Conservation (phyloP, 352 stramenopile species). For the Phytophthora pisi region DNA sequence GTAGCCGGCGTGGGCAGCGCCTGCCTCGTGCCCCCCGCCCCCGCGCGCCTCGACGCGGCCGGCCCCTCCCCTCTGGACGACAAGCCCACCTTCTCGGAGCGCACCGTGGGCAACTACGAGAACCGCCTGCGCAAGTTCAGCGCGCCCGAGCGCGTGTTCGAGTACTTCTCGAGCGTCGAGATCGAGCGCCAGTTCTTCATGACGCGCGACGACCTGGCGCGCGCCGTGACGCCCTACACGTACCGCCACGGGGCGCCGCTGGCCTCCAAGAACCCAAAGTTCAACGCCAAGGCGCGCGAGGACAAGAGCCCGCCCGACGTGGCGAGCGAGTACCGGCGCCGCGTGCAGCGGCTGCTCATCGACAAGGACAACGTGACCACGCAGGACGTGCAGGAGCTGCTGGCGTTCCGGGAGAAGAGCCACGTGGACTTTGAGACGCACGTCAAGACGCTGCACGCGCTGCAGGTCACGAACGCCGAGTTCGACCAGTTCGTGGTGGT, state of each 20-base stretch:
- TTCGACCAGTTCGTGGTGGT: conserved; percentile 82
- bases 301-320: conserved; percentile 55
- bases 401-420: conserved; percentile 62
- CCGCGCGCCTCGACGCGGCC: not conserved
- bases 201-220: conserved; percentile 80
- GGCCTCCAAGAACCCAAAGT: conserved; percentile 83
- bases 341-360: conserved; percentile 61
- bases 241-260: conserved; percentile 75
- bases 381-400: conserved; percentile 54
- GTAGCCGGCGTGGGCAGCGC: no score
- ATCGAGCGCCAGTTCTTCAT: conserved; percentile 85
- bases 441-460: conserved; percentile 66
- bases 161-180: conserved; percentile 90
- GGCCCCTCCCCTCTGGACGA: not conserved
- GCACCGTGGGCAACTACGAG: conserved; percentile 88
- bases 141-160: conserved; percentile 87
- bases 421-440: conserved; percentile 87
- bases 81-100: conserved; percentile 73
- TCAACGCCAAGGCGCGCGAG: conserved; percentile 66
- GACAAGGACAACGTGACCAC: conserved; percentile 54
- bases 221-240: conserved; percentile 86
- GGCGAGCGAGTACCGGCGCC: conserved; percentile 56
- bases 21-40: no score
- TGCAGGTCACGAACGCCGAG: conserved; percentile 85
- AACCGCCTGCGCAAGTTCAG: conserved; percentile 88